Evolutionary conservation across 2,329 filamentous ascomycete species (phyloP).

Genomic region (Tolypocladium nubicola): DNA sequence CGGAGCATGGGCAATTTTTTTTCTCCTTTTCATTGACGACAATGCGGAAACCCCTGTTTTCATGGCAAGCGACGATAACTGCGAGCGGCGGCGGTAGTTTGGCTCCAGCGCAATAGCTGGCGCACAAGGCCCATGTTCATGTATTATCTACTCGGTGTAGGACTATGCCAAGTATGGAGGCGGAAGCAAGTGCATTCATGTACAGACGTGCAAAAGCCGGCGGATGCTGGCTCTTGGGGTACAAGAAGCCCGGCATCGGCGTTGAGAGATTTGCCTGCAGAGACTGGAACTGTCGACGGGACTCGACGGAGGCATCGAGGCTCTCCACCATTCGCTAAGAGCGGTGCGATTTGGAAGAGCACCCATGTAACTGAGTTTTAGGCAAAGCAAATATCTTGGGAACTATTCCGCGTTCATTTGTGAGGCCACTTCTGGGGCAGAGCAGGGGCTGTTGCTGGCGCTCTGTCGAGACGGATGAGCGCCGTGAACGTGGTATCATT

Average conservation of each 20-base stretch:
- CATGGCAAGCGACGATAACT: background rate
- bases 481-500: background rate
- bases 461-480: background rate
- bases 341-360: background rate
- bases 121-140: slow-evolving; percentile 2
- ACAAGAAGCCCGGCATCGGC: background rate
- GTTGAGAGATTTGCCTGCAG: background rate
- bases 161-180: background rate
- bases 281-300: background rate
- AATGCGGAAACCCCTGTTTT: background rate
- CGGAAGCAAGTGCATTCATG: background rate
- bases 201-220: background rate
- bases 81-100: background rate
- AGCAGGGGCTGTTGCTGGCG: background rate
- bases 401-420: background rate
- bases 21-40: background rate
- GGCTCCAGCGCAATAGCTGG: background rate
- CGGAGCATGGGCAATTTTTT: background rate
- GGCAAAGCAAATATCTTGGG: background rate
- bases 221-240: background rate
- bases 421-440: background rate
- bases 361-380: background rate
- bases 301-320: background rate
- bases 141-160: slow-evolving; percentile 4
- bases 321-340: background rate